A percentile compares a stretch with the other conserved stretches of the same genome.
phyloP scores from a whole-genome alignment of 225 moss, liverwort and hornwort genomes.

The Ulota crispa region DNA sequence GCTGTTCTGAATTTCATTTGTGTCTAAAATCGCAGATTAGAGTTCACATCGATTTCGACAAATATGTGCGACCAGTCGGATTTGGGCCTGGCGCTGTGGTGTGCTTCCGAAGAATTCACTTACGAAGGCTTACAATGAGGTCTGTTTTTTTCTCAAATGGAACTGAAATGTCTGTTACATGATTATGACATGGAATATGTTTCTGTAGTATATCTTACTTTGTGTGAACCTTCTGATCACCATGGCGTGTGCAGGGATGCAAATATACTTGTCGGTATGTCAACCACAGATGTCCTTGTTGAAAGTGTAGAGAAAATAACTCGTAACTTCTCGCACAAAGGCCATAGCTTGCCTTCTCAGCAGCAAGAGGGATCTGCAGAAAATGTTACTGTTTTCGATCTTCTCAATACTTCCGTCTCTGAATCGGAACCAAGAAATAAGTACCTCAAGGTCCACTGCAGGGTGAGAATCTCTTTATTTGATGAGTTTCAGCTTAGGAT shows the following conservation, averaged over 20 bases:
- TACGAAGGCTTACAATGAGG: constrained; percentile 39
- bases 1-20: not conserved
- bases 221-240: constrained; percentile 5
- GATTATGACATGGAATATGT: not conserved
- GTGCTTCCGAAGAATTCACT: constrained; percentile 50
- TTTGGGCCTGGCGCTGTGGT: constrained; percentile 60
- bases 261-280: constrained; percentile 41
- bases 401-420: constrained; percentile 41
- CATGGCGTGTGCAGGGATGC: constrained; percentile 36
- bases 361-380: constrained; percentile 24
- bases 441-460: constrained; percentile 42
- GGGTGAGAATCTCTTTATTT: constrained; percentile 35
- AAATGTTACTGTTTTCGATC: constrained; percentile 21
- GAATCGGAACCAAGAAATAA: constrained; percentile 28
- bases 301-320: constrained; percentile 39
- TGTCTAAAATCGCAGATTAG: constrained; percentile 35
- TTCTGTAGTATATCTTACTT: not conserved
- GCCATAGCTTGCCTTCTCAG: constrained; percentile 9
- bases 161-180: not conserved
- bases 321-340: constrained; percentile 11
- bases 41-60: constrained; percentile 48
- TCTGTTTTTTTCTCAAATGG: not conserved
- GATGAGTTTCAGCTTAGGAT: not conserved
- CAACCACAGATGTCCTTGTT: constrained; percentile 43
- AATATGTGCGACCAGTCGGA: constrained; percentile 48